Evolutionary conservation across 78 protist genomes (phyloP), one percentile per base, ranked within the genome.

Genomic region (Dictyostelium brefeldianum): DNA sequence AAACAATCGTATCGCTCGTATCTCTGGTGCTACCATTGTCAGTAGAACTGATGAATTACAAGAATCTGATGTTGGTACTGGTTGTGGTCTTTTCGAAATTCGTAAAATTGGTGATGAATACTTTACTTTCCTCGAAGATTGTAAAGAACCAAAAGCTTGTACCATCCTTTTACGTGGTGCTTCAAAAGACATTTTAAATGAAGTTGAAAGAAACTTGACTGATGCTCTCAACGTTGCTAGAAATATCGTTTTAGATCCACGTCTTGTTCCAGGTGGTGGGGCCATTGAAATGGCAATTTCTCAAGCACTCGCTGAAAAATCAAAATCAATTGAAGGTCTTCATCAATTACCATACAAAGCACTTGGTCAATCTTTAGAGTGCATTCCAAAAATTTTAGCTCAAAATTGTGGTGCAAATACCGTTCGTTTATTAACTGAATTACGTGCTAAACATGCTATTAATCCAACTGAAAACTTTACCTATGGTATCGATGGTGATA

Each of bases 141-240:
- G 99, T 96, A 71, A 95, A 74, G 93, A 96, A 47, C 99, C 99
- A 59, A 98, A 97, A 97, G 99, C 99, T 10, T 99, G 99, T 95
- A 94, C 99, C 31, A 90, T 99, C 81, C 83, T 99, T 51, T 97
- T 99, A 22, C 95, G 99, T 29, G 99, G 99, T 43, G 99, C 99
- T 25, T 48, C 83, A 89, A 99, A 99, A 98, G 99, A 99, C 85
- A 92, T 98, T 11, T 96, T 99, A 53, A 97, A 97, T 94, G 99
- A 99, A 95, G 95, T 98, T 50, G 98, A 97, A 84, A 80, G 98
- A 64, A 96, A 96, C 84, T 89, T 99, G 25, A 96, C 90, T 29
- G 99, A 99, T 89, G 99, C 99, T 29, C 98, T 99, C 99, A 36
- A 51, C 83, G 99, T 98, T 41, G 99, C 99, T 25, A 96, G 99